Percentiles rank a stretch among this genome's conserved stretches.
These are phyloP conservation scores for Nepenthes gracilis DNA, from an alignment of 148 eudicot genomes.

Conservation along the genomic window DNA sequence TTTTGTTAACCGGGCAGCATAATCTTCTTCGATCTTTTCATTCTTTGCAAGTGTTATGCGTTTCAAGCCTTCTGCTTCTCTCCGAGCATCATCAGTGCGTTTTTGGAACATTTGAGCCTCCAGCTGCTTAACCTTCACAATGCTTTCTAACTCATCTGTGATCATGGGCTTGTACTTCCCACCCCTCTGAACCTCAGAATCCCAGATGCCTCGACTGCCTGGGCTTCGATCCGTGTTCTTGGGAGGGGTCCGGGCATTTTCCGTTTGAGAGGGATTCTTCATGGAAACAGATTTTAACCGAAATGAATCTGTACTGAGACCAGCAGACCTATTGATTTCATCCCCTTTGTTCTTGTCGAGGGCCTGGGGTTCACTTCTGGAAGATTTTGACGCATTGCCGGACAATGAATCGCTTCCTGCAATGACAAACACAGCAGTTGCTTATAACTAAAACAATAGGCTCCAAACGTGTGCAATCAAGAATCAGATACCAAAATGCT, in stretches of 20 bases:
- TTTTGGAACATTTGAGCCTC: constrained; percentile 88
- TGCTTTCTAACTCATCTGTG: constrained; percentile 67
- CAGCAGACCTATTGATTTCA: constrained; percentile 17
- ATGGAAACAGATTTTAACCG: constrained; percentile 37
- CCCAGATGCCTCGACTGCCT: constrained; percentile 19
- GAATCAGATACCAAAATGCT: too few species aligned
- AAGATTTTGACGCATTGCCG: constrained; percentile 17
- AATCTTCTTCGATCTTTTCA: constrained; percentile 74
- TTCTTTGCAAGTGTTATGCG: constrained; percentile 50
- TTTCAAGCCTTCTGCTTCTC: constrained; percentile 80
- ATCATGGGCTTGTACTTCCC: constrained; percentile 17
- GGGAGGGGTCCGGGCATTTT: constrained; percentile 23
- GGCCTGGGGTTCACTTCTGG: constrained; percentile 31
- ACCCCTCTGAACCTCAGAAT: constrained; percentile 27
- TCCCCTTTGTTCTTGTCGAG: constrained; percentile 24
- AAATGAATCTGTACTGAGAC: constrained; percentile 27
- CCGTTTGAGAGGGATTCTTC: constrained; percentile 28
- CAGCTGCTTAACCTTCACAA: constrained; percentile 71
- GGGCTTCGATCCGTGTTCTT: constrained; percentile 24
- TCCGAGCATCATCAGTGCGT: constrained; percentile 83
- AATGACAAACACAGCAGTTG: constrained; percentile 3
- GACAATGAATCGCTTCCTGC: constrained; percentile 50
- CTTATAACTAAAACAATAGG: too few species aligned
- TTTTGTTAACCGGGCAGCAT: constrained; percentile 37
- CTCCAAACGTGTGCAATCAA: too few species aligned